These are phyloP conservation scores for Camellia japonica DNA, from an alignment of 148 eudicot species.

Conservation along the genomic window DNA sequence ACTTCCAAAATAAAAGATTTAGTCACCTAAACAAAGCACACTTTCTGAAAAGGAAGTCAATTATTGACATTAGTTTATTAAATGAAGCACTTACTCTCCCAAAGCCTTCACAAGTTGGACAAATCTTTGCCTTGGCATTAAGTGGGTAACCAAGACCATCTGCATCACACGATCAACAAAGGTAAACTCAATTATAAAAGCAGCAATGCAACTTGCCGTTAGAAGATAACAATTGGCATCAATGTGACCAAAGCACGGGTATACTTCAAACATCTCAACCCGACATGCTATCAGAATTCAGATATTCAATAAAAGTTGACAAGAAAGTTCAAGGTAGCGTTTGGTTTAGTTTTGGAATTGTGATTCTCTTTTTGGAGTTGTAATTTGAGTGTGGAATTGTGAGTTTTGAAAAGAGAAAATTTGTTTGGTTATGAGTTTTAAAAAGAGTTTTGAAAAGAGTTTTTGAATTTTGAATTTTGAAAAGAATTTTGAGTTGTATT, in stretches of 20 bases:
- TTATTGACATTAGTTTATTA: not conserved
- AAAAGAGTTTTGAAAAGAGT: no score
- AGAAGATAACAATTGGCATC: conserved; percentile 9
- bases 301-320: not conserved
- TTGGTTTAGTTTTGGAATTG: no score
- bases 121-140: conserved; percentile 63
- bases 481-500: no score
- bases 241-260: not conserved
- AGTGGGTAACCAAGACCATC: conserved; percentile 83
- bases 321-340: not conserved
- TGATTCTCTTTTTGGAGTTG: no score
- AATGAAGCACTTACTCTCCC: conserved; percentile 61
- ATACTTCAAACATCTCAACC: not conserved
- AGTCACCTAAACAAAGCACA: not conserved
- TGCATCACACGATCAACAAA: conserved; percentile 34
- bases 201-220: conserved; percentile 1
- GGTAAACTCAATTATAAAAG: conserved; percentile 12
- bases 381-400: no score
- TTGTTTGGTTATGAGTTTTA: no score
- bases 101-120: conserved; percentile 75
- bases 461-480: no score
- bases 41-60: not conserved
- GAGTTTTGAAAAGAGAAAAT: no score
- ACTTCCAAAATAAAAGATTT: not conserved
- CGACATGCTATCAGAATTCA: conserved; percentile 1